These are phyloP conservation scores for Taphrina communis DNA, from an alignment of 1,139 yeast genomes.

Conservation along the genomic window DNA sequence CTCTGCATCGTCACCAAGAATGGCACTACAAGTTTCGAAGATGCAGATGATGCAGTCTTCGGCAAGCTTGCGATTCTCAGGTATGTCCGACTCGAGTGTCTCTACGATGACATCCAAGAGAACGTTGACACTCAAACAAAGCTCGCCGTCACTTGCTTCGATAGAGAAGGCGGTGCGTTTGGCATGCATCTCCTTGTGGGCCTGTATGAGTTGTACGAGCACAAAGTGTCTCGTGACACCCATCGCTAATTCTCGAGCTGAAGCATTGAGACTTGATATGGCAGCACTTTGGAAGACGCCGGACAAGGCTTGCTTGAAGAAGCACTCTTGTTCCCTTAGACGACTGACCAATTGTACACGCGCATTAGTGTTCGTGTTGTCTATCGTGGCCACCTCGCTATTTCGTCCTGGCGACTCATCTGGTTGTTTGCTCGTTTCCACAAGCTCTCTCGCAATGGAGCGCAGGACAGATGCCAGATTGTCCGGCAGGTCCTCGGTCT, in stretches of 20 bases:
- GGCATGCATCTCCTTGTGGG: constrained; percentile 67
- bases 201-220: constrained; percentile 73
- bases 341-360: constrained; percentile 42
- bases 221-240: constrained; percentile 81
- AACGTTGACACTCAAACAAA: constrained; percentile 70
- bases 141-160: constrained; percentile 77
- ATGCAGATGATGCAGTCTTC: constrained; percentile 63
- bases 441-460: constrained; percentile 59
- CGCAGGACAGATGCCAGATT: constrained; percentile 59
- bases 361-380: constrained; percentile 50
- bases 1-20: constrained; percentile 71
- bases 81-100: constrained; percentile 79
- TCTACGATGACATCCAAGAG: constrained; percentile 75
- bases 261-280: constrained; percentile 72
- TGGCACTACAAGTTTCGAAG: constrained; percentile 61
- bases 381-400: neutral
- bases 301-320: constrained; percentile 20
- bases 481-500: constrained; percentile 67
- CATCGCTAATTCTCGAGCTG: constrained; percentile 66
- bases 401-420: constrained; percentile 44
- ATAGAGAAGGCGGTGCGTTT: constrained; percentile 67
- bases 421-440: constrained; percentile 48
- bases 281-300: constrained; percentile 69
- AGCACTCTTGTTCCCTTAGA: constrained; percentile 1
- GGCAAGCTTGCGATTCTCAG: constrained; percentile 74